Evolutionary conservation across 78 protist genomes (phyloP), one percentile per base, ranked within the genome.

Genomic region (Parvularia atlantis): DNA sequence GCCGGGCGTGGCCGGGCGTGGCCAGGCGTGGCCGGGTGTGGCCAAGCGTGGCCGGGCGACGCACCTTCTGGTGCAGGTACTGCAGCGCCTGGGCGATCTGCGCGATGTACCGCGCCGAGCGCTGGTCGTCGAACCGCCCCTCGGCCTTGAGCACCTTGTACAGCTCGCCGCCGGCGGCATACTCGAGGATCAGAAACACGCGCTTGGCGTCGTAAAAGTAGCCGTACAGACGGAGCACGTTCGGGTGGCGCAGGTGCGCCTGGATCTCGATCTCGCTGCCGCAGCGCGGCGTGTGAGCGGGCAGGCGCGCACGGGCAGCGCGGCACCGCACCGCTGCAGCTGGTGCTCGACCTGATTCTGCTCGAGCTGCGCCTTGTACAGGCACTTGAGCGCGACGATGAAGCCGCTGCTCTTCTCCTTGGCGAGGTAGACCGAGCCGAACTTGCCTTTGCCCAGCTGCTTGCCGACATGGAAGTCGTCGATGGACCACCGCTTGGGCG

Each of bases 201-300:
- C 91, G 67, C 36, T 43, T 57, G 28, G 82, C 72, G 75, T 95
- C 99, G 73, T 91, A 80, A 56, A 95, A 97, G 66, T 94, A 91
- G 22, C 97, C 98, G 61, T 71, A 92, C 31, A 96, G 36, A 26
- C 97, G 77, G 44, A 95, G 54, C 66, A 96, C 87, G 78, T 96
- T 91, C 33, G 84, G 83, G 58, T 94, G 98, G 41, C 72, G 66
- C n/a, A 92, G 66, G 73, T 91, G 89, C 2, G 89, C 65, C 76
- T 93, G 96, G 33, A 96, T 96, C 52, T 94, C 99, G 33, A 94
- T 75, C 61, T 93, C 97, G n/a, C 97, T 77, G 31, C 91, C n/a
- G n/a, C n/a, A n/a, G n/a, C n/a, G n/a, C n/a, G n/a, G n/a, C n/a
- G n/a, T n/a, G n/a, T n/a, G n/a, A n/a, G n/a, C n/a, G n/a, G n/a